Evolutionary conservation across 495 filamentous ascomycete genomes (phyloP).

Genomic region (Choiromyces venosus): DNA sequence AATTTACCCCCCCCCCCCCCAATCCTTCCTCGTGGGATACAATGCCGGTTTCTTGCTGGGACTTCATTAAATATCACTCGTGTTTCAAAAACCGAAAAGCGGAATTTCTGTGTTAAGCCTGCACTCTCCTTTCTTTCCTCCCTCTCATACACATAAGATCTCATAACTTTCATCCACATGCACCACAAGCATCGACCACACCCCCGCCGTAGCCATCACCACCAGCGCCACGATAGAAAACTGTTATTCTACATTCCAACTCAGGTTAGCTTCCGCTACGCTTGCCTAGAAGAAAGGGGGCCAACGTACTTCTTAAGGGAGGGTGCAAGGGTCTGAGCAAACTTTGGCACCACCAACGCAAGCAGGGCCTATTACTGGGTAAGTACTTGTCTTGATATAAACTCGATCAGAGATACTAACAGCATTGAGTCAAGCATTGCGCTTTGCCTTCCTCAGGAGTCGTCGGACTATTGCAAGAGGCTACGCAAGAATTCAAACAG

Average conservation of each 20-base stretch:
- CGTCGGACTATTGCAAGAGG: neutral
- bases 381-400: neutral
- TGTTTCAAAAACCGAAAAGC: too few species aligned
- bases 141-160: neutral
- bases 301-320: neutral
- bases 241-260: neutral
- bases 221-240: neutral
- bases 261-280: neutral
- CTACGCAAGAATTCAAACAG: neutral
- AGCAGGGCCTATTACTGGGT: neutral
- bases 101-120: too few species aligned
- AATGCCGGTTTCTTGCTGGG: too few species aligned
- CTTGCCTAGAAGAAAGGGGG: neutral
- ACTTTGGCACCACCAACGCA: neutral
- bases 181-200: neutral
- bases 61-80: too few species aligned
- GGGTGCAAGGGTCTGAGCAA: neutral
- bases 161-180: neutral
- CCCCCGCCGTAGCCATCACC: too few species aligned
- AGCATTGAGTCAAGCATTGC: neutral
- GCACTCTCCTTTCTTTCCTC: neutral
- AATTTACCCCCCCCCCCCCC: too few species aligned
- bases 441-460: neutral
- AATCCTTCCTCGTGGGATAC: too few species aligned
- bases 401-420: neutral